phyloP scores from a whole-genome alignment of 352 stramenopile genomes.

The Salisapilia sapeloensis region DNA sequence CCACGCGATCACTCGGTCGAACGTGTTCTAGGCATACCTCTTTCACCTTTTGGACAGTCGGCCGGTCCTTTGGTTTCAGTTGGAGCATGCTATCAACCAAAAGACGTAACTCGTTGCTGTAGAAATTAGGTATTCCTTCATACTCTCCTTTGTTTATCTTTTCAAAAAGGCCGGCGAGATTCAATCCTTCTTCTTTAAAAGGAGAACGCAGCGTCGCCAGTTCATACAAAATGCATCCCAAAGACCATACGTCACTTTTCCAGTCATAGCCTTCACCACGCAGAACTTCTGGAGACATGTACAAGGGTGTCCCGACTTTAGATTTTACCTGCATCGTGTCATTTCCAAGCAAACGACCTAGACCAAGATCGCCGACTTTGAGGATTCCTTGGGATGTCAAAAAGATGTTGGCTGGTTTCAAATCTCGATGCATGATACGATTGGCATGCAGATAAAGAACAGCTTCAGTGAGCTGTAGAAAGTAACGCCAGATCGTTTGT shows the following conservation, averaged over 20 bases:
- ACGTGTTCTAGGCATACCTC: conserved; percentile 20
- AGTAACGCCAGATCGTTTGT: conserved; percentile 89
- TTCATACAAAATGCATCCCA: conserved; percentile 93
- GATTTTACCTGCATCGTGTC: conserved; percentile 72
- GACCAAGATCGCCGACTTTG: conserved; percentile 77
- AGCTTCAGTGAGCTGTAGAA: conserved; percentile 75
- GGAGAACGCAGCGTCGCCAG: conserved; percentile 87
- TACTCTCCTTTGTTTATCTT: conserved; percentile 85
- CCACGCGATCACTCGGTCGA: no score
- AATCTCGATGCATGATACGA: conserved; percentile 89
- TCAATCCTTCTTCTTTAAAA: conserved; percentile 87
- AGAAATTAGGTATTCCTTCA: conserved; percentile 32
- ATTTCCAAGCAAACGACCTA: conserved; percentile 63
- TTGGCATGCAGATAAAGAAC: conserved; percentile 76
- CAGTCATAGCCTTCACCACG: conserved; percentile 87
- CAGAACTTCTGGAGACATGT: conserved; percentile 91
- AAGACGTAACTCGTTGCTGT: conserved; percentile 33
- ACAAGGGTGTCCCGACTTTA: conserved; percentile 88
- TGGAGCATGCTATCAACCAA: conserved; percentile 64
- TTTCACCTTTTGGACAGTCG: conserved; percentile 53
- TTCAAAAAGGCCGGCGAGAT: conserved; percentile 83
- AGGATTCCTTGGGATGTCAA: conserved; percentile 80
- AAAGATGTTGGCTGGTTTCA: conserved; percentile 92
- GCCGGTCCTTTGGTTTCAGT: conserved; percentile 30
- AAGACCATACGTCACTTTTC: conserved; percentile 91